Conservation (phyloP, 768 basidiomycete genomes). For the Rhodocollybia butyracea region DNA sequence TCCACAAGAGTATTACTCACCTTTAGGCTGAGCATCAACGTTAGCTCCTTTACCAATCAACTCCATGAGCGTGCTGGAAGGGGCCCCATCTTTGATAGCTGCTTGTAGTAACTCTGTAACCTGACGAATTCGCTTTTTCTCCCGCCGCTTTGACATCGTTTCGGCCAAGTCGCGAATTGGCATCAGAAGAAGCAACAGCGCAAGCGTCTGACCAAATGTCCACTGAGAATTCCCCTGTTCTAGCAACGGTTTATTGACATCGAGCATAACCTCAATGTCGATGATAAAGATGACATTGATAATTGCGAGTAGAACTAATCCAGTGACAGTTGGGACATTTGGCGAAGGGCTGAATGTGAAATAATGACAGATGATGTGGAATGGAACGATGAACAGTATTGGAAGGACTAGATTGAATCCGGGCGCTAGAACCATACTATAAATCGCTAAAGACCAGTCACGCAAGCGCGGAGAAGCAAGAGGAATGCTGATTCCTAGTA, state of each 20-base stretch:
- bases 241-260: constrained; percentile 3
- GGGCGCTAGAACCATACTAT: constrained; percentile 17
- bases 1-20: no score
- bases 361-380: constrained; percentile 6
- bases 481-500: neutral
- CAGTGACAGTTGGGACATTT: no score
- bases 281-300: neutral
- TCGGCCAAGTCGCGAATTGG: constrained; percentile 18
- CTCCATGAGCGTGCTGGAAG: no score
- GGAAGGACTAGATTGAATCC: constrained; percentile 7
- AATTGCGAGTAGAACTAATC: neutral
- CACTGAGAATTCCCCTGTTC: constrained; percentile 9
- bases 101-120: no score
- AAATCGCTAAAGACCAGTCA: constrained; percentile 15
- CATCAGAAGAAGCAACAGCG: constrained; percentile 17
- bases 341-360: neutral
- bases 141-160: no score
- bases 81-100: no score
- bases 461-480: neutral
- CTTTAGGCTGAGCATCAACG: no score
- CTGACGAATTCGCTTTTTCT: no score
- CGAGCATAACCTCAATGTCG: constrained; percentile 6
- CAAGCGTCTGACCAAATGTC: constrained; percentile 19
- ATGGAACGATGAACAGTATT: constrained; percentile 12
- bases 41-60: no score